Evolutionary conservation across 805 yeast species (phyloP).

Genomic region (Kodamaea hsintzibuensis): DNA sequence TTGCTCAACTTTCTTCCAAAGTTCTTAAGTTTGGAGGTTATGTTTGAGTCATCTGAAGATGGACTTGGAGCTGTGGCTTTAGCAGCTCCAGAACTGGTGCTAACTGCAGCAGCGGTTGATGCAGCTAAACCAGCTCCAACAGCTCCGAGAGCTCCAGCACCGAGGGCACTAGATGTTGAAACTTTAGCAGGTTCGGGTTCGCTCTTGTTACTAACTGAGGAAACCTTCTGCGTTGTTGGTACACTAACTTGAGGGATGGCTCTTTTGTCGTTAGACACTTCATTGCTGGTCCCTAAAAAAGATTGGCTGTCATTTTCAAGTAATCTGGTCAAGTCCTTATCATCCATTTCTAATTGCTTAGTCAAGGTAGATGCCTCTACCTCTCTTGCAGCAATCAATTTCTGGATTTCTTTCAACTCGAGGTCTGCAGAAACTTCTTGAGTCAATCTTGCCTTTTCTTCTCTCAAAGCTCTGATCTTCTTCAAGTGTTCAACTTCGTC

Average conservation of each 20-base stretch:
- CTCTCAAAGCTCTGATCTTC: slow-evolving; percentile 38
- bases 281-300: slow-evolving; percentile 28
- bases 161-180: slow-evolving; percentile 18
- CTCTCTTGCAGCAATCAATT: slow-evolving; percentile 34
- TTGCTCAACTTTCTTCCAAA: slow-evolving; percentile 17
- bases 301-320: slow-evolving; percentile 15
- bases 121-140: slow-evolving; percentile 32
- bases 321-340: slow-evolving; percentile 22
- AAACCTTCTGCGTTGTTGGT: not conserved
- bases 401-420: slow-evolving; percentile 26
- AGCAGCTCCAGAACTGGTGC: slow-evolving; percentile 20
- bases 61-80: not conserved
- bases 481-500: slow-evolving; percentile 43
- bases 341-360: slow-evolving; percentile 35
- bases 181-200: slow-evolving; percentile 10
- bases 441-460: slow-evolving; percentile 36
- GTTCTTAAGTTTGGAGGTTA: slow-evolving; percentile 16
- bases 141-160: slow-evolving; percentile 20
- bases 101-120: slow-evolving; percentile 26
- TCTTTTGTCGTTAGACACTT: slow-evolving; percentile 27
- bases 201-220: slow-evolving; percentile 7
- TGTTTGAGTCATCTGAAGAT: not conserved
- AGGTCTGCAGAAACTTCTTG: slow-evolving; percentile 20
- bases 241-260: slow-evolving; percentile 8
- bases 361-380: slow-evolving; percentile 32